Base-by-base conservation (phyloP, 179 eudicot genomes). In the Amaranthus tricolor region DNA sequence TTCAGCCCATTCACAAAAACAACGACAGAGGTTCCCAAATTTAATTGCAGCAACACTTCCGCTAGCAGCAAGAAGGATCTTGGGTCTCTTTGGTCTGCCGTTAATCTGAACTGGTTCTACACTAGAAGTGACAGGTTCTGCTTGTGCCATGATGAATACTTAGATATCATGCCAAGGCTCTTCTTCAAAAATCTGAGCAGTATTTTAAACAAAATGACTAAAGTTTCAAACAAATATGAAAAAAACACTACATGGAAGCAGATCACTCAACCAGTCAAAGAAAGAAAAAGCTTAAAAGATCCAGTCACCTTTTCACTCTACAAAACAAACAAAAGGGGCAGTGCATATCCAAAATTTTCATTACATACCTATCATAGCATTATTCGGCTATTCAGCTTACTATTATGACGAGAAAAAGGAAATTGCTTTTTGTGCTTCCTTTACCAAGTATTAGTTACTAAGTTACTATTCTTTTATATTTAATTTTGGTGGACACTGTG, bases 11-110 rank as follows among this genome's bases (percentile, higher is more conserved):
- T 95, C 99, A 43, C 89, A 88, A 76, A 95, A 95, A 68, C 92
- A 85, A 78, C 76, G 87, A 76, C 98, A 95, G 47, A 93, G 92
- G 78, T 89, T 91, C 40, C 88, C 95, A 76, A 95, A 93, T 79
- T 95, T 93, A 57, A 95, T 89, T 13, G 99, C 85, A 70, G 99
- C 97, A 52, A 95, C 99, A 87, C 99, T 95, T 81, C 99, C 99
- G 84, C 99, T 93, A 45, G 97, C 97, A 77, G 99, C 98, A 62
- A 95, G 90, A 52, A 93, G 88, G 73, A 95, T 88, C 64, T 88
- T 88, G 49, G 99, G 94, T 73, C 87, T 93, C 82, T 92, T 91
- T 7, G 86, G 73, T 51, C 67, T 58, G 62, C 62, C 68, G 20
- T 78, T 82, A 64, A 59, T 72, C 77, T 71, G 90, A 55, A 68